Base-by-base conservation (phyloP, 805 yeast genomes). In the Torulaspora delbrueckii region DNA sequence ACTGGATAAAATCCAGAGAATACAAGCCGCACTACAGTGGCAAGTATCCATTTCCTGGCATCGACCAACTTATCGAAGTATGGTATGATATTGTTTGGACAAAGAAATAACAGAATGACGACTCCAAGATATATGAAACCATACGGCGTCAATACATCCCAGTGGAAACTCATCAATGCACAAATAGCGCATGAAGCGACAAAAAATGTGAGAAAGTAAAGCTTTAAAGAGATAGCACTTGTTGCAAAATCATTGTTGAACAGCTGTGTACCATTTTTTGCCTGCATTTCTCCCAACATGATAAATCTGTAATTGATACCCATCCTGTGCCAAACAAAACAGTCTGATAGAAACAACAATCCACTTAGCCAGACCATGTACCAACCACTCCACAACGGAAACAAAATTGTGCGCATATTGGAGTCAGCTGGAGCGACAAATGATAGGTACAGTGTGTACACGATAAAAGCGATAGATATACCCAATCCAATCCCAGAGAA, bases 361-460 rank as follows among this genome's bases (percentile, higher is more conserved):
- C 80, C 67, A 58, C 84, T 75, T n/a, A 90, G 52, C 26, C 75
- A 69, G 4, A 82, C 62, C 47, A 89, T 57, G 54, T 88, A 76
- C 63, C 88, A 89, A 1, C 98, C 98, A 7, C 84, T 97, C 96
- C 96, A 93, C 3, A 93, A 73, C 57, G 95, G 98, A 33, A 91
- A 64, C 45, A 91, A 58, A 47, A 68, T 82, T 36, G 64, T 68
- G 47, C 51, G 55, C 34, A 46, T 22, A 35, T 37, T 12, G 9
- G 44, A 49, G 32, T 46, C 33, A 0, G 82, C 85, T 50, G 82
- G 84, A 0, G 43, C 26, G 32, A 49, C 46, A 8, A 82, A 65
- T 0, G 82, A 89, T 3, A 66, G 52, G 43, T 73, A 75, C 1
- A 87, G 46, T 0, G 85, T 83, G 45, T 81, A 74, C 0, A 73